These are phyloP conservation scores for Pulveroboletus ravenelii DNA, from an alignment of 768 basidiomycete species.

Conservation along the genomic window DNA sequence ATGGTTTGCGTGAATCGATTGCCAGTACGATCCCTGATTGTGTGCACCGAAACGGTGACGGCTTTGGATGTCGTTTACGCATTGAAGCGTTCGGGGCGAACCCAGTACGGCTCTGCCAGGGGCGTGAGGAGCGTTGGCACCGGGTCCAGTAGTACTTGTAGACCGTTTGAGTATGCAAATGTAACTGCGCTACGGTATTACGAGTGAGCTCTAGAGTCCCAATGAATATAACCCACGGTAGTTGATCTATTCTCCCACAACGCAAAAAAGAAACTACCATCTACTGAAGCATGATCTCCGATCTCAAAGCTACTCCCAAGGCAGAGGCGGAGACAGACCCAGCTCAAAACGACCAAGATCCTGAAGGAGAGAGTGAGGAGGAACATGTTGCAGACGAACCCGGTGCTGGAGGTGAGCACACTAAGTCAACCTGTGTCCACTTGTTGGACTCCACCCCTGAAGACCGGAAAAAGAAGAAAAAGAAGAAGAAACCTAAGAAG, in stretches of 20 bases:
- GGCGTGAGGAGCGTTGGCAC: slow-evolving; percentile 28
- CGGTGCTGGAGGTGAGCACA: slow-evolving; percentile 25
- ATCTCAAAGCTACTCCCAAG: slow-evolving; percentile 10
- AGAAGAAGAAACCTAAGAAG: slow-evolving; percentile 90
- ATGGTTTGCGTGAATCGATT: too few species aligned
- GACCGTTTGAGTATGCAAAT: slow-evolving; percentile 2
- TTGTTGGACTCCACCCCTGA: neutral
- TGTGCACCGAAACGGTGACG: slow-evolving; percentile 42
- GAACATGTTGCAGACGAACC: slow-evolving; percentile 27
- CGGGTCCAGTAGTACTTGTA: neutral
- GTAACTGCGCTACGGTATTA: neutral
- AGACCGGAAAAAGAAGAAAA: slow-evolving; percentile 85
- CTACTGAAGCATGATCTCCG: slow-evolving; percentile 16
- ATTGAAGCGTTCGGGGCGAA: slow-evolving; percentile 67
- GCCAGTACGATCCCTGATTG: too few species aligned
- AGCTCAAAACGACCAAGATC: slow-evolving; percentile 17
- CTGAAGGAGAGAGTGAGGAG: slow-evolving; percentile 32
- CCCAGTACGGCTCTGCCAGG: slow-evolving; percentile 77
- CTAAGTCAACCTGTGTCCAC: neutral
- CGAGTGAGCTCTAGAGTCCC: neutral
- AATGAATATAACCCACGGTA: neutral
- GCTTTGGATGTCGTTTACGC: slow-evolving; percentile 83
- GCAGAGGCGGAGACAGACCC: slow-evolving; percentile 9
- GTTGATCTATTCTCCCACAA: neutral
- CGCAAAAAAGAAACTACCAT: neutral